Conservation (phyloP, 345 rosid genomes). For the Citrus hindsii region DNA sequence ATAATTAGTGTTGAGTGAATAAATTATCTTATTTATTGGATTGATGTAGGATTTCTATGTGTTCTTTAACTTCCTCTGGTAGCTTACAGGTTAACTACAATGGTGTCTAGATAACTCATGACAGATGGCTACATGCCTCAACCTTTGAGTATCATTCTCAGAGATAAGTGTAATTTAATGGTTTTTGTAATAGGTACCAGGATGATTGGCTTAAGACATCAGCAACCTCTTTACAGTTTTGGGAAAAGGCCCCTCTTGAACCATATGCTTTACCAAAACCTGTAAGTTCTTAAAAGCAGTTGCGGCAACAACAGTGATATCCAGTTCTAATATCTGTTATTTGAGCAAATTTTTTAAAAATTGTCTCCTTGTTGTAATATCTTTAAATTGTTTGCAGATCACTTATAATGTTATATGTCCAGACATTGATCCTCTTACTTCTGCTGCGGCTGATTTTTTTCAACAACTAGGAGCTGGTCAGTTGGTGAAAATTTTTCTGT, state of each 20-base stretch:
- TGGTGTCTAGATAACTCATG: not conserved
- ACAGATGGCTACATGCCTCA: not conserved
- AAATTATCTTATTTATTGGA: not conserved
- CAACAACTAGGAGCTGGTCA: slow-evolving; percentile 96
- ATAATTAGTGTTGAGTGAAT: not conserved
- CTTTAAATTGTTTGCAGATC: slow-evolving; percentile 54
- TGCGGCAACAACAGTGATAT: not conserved
- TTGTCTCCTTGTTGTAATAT: not conserved
- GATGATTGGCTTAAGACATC: slow-evolving; percentile 98
- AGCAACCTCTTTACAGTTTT: slow-evolving; percentile 67
- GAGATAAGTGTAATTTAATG: slow-evolving; percentile 2
- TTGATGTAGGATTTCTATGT: not conserved
- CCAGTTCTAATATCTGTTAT: not conserved
- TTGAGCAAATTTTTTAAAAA: slow-evolving; percentile 3
- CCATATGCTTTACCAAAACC: slow-evolving; percentile 86
- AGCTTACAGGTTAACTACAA: not conserved
- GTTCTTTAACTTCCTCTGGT: not conserved
- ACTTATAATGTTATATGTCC: slow-evolving; percentile 86
- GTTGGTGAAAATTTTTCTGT: slow-evolving; percentile 14
- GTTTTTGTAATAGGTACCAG: slow-evolving; percentile 67
- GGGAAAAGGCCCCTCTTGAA: slow-evolving; percentile 99
- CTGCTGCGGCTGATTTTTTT: slow-evolving; percentile 92
- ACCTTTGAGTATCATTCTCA: not conserved
- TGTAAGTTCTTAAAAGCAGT: slow-evolving; percentile 41
- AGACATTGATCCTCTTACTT: slow-evolving; percentile 90